Base-by-base conservation (phyloP, 2,329 filamentous ascomycete genomes). In the Cryphonectria naterciae region DNA sequence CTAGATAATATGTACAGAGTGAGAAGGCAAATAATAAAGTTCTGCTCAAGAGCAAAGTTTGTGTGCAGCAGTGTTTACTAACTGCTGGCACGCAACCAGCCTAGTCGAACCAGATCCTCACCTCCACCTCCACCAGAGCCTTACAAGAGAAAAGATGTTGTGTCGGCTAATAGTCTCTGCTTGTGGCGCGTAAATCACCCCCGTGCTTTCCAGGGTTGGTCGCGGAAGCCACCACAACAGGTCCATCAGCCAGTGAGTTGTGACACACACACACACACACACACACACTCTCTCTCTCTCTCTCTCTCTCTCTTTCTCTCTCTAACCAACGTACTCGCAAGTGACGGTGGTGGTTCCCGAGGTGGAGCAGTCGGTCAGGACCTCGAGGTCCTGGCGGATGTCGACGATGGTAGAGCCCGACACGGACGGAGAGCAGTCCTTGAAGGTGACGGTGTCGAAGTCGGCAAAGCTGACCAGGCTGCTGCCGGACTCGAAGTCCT, bases 401-500 rank as follows among this genome's bases (percentile, higher is more conserved):
- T 73, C 67, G 37, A 72, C 68, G 80, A 80, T 85, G 0, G 87
- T 87, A 0, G 85, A 80, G 46, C 79, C 78, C 39, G 70, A 74
- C 37, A 75, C 75, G 19, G 76, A 77, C 15, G 81, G 82, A 22
- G 75, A 74, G 39, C 80, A 78, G 61, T 74, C 75, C 1, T 78
- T 80, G 76, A 86, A 86, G 19, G 79, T 78, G 13, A 87, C 79
- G 6, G 75, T 80, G 28, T 80, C 81, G 70, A 87, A 87, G 74
- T 86, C 76, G 43, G 80, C 83, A 65, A 87, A 79, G 0, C 80
- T 73, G 4, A 87, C 82, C 68, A 83, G 79, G 4, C 75, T 73
- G 43, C 73, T 71, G 39, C 79, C 78, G 4, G 77, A 74, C 70
- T 82, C 77, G 71, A 85, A 86, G 70, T 86, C 85, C 79, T 89